phyloP scores from a whole-genome alignment of 441 rosid genomes.

The Adansonia madagascariensis region DNA sequence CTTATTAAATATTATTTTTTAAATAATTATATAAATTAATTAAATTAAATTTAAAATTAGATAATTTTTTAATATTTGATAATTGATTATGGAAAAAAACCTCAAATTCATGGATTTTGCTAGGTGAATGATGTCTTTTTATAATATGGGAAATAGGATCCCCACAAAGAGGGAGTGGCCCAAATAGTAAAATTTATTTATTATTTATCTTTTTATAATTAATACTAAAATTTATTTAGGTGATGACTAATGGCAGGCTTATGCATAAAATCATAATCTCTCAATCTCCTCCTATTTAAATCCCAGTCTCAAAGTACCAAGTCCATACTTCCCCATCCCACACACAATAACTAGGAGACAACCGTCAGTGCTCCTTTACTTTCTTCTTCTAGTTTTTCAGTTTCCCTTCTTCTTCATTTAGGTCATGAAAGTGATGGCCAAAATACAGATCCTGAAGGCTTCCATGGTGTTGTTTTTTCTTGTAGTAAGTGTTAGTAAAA shows the following conservation, averaged over 20 bases:
- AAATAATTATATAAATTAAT: too few relatives aligned
- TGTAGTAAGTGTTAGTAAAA: constrained; percentile 13
- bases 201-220: neutral
- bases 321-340: constrained; percentile 26
- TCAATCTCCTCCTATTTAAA: constrained; percentile 47
- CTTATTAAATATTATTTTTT: too few relatives aligned
- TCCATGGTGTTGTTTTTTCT: constrained; percentile 32
- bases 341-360: constrained; percentile 30
- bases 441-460: constrained; percentile 36
- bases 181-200: neutral
- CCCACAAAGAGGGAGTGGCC: neutral
- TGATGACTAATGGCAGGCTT: neutral
- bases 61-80: too few relatives aligned
- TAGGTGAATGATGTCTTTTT: constrained; percentile 30
- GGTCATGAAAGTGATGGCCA: constrained; percentile 40
- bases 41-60: too few relatives aligned
- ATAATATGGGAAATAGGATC: neutral
- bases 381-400: constrained; percentile 4
- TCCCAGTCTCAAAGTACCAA: constrained; percentile 28
- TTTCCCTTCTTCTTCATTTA: constrained; percentile 1
- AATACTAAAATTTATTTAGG: neutral
- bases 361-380: neutral
- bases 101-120: neutral
- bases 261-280: neutral
- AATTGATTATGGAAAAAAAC: neutral